Percentiles rank a stretch among this genome's conserved stretches.
phyloP scores from a whole-genome alignment of 139 green algal genomes.

The Picochlorum costavermella region DNA sequence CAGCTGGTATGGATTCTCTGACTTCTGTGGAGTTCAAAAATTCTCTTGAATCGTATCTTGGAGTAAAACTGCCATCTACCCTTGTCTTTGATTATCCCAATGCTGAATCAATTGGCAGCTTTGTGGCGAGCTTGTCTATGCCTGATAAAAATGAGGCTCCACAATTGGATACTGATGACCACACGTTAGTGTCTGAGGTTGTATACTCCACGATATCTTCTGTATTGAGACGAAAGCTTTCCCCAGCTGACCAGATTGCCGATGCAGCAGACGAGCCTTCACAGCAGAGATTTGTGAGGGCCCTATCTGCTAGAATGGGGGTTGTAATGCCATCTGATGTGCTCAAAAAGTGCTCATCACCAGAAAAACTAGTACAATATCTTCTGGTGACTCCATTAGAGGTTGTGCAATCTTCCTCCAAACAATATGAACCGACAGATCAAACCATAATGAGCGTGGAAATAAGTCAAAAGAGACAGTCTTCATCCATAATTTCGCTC shows the following conservation, averaged over 20 bases:
- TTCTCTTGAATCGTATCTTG: conserved; percentile 31
- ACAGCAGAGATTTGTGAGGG: background rate
- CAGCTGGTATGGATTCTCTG: conserved; percentile 66
- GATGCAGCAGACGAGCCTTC: background rate
- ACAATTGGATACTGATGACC: background rate
- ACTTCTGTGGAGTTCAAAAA: conserved; percentile 63
- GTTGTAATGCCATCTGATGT: conserved; percentile 4
- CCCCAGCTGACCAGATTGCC: background rate
- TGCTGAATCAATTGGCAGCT: conserved; percentile 11
- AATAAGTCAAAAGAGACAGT: background rate
- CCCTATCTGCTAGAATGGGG: conserved; percentile 7
- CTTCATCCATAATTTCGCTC: background rate
- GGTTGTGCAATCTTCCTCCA: background rate
- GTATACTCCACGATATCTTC: background rate
- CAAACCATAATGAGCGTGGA: background rate
- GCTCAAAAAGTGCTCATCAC: background rate
- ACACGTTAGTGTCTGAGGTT: background rate
- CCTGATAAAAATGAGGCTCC: conserved; percentile 2
- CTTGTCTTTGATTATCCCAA: conserved; percentile 55
- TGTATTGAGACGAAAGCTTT: background rate
- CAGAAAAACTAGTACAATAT: background rate
- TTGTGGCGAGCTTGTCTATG: background rate
- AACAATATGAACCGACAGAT: background rate
- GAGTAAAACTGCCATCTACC: conserved; percentile 39
- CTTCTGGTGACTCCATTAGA: background rate